Conservation (phyloP, 306 rosid species). For the Abrus pulchellus region DNA sequence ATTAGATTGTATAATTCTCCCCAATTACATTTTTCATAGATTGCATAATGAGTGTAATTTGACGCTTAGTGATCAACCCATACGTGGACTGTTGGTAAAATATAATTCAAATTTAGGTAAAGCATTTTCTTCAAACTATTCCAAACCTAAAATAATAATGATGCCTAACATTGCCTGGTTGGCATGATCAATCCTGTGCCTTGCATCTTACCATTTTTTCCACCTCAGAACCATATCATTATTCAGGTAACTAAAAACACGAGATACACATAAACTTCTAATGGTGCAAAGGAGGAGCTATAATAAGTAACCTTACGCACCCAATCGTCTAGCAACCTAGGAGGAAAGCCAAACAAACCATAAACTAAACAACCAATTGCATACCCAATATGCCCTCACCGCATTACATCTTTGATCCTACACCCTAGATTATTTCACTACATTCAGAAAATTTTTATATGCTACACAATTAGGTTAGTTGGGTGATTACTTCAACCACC, state of each 20-base stretch:
- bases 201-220: constrained; percentile 5
- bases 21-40: constrained; percentile 12
- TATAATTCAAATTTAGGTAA: constrained; percentile 11
- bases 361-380: constrained; percentile 14
- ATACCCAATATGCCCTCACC: not conserved
- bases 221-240: constrained; percentile 34
- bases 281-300: constrained; percentile 38
- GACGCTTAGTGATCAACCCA: constrained; percentile 30
- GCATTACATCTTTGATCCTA: constrained; percentile 21
- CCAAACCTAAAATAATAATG: constrained; percentile 20
- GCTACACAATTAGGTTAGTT: constrained; percentile 35
- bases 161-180: constrained; percentile 35
- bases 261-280: constrained; percentile 38
- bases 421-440: constrained; percentile 22
- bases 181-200: constrained; percentile 27
- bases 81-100: not conserved
- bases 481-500: constrained; percentile 38
- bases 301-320: constrained; percentile 44
- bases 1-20: constrained; percentile 22
- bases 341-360: constrained; percentile 43
- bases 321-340: constrained; percentile 17
- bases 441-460: constrained; percentile 5
- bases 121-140: constrained; percentile 36
- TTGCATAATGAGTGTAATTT: not conserved
- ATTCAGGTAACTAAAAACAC: constrained; percentile 33